Evolutionary conservation across 768 basidiomycete genomes (phyloP).

Genomic region (Aureoboletus auriporus): DNA sequence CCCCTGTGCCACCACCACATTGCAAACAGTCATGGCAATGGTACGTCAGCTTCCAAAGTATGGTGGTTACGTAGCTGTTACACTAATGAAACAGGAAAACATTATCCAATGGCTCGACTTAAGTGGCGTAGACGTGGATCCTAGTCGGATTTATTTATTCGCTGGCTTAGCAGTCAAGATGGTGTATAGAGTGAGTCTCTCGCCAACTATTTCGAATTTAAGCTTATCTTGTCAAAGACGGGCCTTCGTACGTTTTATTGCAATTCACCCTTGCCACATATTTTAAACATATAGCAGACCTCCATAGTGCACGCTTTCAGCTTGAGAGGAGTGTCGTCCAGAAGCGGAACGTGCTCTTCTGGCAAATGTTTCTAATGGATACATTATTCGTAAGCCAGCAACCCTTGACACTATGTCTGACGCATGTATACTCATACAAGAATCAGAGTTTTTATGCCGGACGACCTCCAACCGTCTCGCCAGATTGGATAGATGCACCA

Average conservation of each 20-base stretch:
- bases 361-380: constrained; percentile 64
- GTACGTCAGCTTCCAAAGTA: constrained; percentile 36
- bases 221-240: constrained; percentile 31
- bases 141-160: constrained; percentile 50
- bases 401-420: not conserved
- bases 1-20: constrained; percentile 43
- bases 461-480: constrained; percentile 52
- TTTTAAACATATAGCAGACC: constrained; percentile 30
- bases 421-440: not conserved
- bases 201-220: not conserved
- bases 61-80: constrained; percentile 3
- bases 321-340: constrained; percentile 42
- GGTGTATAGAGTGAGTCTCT: constrained; percentile 51
- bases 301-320: constrained; percentile 59
- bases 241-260: constrained; percentile 45
- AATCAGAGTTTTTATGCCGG: constrained; percentile 59
- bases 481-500: constrained; percentile 52
- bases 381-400: constrained; percentile 49
- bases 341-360: constrained; percentile 56
- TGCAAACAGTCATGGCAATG: constrained; percentile 50
- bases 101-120: constrained; percentile 50
- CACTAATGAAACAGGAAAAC: constrained; percentile 31
- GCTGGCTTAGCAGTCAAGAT: constrained; percentile 58
- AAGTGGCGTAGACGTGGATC: constrained; percentile 46
- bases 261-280: not conserved